Conservation (phyloP, 2,329 filamentous ascomycete species). For the Fusarium goolgardi region DNA sequence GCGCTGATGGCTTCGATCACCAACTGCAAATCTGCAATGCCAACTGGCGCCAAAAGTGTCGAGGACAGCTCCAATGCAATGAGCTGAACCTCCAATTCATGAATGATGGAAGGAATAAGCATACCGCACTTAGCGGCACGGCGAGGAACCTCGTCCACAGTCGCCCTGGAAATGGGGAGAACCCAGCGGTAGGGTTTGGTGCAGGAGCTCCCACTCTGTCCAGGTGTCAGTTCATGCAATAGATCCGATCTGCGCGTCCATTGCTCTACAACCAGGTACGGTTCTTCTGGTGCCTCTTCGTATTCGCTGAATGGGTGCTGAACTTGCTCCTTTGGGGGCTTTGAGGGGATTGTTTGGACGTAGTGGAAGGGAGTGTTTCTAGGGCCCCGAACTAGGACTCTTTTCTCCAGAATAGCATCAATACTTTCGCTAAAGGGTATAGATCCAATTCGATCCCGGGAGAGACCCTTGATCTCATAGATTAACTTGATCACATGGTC, state of each 20-base stretch:
- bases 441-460: slow-evolving; percentile 49
- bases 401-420: slow-evolving; percentile 34
- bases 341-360: slow-evolving; percentile 55
- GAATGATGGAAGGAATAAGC: slow-evolving; percentile 78
- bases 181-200: slow-evolving; percentile 58
- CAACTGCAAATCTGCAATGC: slow-evolving; percentile 65
- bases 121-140: slow-evolving; percentile 63
- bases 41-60: slow-evolving; percentile 54
- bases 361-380: slow-evolving; percentile 56
- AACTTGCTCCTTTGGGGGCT: slow-evolving; percentile 58
- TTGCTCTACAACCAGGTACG: slow-evolving; percentile 61
- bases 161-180: slow-evolving; percentile 61
- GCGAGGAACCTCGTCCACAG: slow-evolving; percentile 60
- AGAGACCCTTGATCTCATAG: slow-evolving; percentile 43
- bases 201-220: slow-evolving; percentile 42
- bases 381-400: slow-evolving; percentile 57
- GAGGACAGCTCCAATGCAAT: slow-evolving; percentile 68
- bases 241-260: slow-evolving; percentile 70
- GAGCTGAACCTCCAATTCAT: slow-evolving; percentile 74
- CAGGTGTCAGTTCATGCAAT: slow-evolving; percentile 57
- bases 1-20: slow-evolving; percentile 78
- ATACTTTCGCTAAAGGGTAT: slow-evolving; percentile 43
- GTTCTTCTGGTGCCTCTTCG: slow-evolving; percentile 56
- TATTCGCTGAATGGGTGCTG: slow-evolving; percentile 53
- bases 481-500: slow-evolving; percentile 59